Evolutionary conservation across 768 basidiomycete species (phyloP), one percentile per base, ranked within the genome.

Genomic region (Agaricus blazei): DNA sequence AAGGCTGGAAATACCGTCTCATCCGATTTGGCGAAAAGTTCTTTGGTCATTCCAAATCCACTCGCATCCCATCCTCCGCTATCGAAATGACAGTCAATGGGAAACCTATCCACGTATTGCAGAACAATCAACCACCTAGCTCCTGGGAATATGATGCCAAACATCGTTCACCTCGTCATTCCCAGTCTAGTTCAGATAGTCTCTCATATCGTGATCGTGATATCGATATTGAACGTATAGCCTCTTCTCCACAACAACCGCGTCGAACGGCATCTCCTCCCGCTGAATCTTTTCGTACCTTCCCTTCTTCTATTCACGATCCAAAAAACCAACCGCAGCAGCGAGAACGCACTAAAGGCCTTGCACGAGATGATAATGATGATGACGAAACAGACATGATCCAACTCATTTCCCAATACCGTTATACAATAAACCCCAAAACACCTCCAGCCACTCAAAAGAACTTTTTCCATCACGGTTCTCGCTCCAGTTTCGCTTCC

Each of bases 21-120:
- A 66, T 74, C 24, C 76, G 80, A 48, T 79, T 85, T 58, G 80
- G 84, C 5, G 79, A 82, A 67, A 75, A 68, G 65, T 62, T 90
- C 23, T 87, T 89, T 62, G 80, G 83, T 9, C 83, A 76, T 58
- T 62, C 61, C 5, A 58, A 65, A 19, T 67, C 50, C n/a, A 54
- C 60, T n/a, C 80, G 4, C 75, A 8, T 15, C 27, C 36, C 37
- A 15, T 12, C 27, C 23, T n/a, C 36, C 15, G 24, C 52, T 2
- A 43, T 54, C 26, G 52, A 54, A 28, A 54, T 63, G 9, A 15
- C 79, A 80, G 7, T 85, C 85, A 60, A 74, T 78, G 23, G 77
- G 75, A 57, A 54, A 36, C 24, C 58, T 65, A 58, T 65, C 42
- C 61, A 60, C 37, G 55, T 61, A 24, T 34, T 53, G 9, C 37